Conservation (phyloP, 805 yeast genomes). For the Zygotorulaspora danielsina region DNA sequence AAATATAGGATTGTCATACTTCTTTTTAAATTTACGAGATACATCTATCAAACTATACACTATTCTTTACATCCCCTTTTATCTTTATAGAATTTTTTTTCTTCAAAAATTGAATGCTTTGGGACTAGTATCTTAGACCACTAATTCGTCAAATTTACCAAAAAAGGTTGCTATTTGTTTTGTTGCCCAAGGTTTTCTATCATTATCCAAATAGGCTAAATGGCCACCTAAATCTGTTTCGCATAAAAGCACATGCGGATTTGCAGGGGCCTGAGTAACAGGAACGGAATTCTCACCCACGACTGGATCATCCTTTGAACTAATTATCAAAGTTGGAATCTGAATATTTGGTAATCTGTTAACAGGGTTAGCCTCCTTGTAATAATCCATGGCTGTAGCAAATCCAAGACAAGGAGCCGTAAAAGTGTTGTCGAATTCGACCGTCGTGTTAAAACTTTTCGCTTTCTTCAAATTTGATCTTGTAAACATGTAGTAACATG, state of each 20-base stretch:
- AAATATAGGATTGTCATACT: too few relatives aligned
- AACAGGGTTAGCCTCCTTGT: constrained; percentile 60
- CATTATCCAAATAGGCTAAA: constrained; percentile 46
- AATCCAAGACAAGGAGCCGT: constrained; percentile 63
- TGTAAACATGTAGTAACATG: constrained; percentile 29
- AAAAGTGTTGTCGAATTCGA: constrained; percentile 57
- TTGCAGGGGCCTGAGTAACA: constrained; percentile 42
- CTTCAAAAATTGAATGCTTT: too few relatives aligned
- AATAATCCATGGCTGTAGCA: constrained; percentile 57
- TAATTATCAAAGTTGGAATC: constrained; percentile 59
- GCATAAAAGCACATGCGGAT: constrained; percentile 56
- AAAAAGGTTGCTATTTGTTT: constrained; percentile 42
- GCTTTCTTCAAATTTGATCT: constrained; percentile 38
- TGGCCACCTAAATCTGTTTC: constrained; percentile 71
- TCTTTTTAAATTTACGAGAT: too few relatives aligned
- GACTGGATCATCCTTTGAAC: constrained; percentile 62
- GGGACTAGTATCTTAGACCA: constrained; percentile 14
- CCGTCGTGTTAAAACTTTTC: constrained; percentile 38
- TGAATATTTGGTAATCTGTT: constrained; percentile 51
- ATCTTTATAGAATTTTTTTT: not conserved
- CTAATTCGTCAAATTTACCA: constrained; percentile 36
- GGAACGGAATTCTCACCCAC: constrained; percentile 52
- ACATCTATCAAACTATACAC: too few relatives aligned
- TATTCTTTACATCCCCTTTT: not conserved
- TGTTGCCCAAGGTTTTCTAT: constrained; percentile 47